These are phyloP conservation scores for Bromus sterilis DNA, from an alignment of 176 grass and related monocot genomes.

Conservation along the genomic window DNA sequence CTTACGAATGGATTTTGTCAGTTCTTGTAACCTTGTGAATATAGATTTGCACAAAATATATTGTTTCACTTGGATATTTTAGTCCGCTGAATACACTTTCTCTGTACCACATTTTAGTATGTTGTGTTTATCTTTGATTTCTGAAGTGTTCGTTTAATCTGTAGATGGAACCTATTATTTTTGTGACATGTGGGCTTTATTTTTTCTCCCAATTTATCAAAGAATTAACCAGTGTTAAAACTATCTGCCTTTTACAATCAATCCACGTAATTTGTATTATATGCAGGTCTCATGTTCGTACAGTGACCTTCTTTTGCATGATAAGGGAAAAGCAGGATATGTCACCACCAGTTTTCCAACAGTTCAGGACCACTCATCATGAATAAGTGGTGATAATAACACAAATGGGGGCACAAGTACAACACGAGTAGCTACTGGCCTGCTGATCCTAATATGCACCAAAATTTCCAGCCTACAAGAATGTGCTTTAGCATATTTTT, in stretches of 20 bases:
- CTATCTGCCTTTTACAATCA: not conserved
- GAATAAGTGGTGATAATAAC: slow-evolving; percentile 10
- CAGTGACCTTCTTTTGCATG: not conserved
- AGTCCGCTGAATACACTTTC: not conserved
- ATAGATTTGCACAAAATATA: slow-evolving; percentile 35
- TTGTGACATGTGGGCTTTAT: not conserved
- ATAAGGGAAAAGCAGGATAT: slow-evolving; percentile 20
- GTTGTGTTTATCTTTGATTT: not conserved
- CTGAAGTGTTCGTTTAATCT: slow-evolving; percentile 15
- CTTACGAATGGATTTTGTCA: slow-evolving; percentile 53
- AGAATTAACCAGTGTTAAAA: not conserved
- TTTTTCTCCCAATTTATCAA: not conserved
- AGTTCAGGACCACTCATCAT: slow-evolving; percentile 32
- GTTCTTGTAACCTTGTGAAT: slow-evolving; percentile 61
- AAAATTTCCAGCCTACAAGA: no score
- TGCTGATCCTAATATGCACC: no score
- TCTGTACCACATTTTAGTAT: not conserved
- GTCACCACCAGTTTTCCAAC: slow-evolving; percentile 18
- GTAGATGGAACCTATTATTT: not conserved
- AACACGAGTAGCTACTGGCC: no score
- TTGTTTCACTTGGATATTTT: no score
- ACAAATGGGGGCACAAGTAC: no score
- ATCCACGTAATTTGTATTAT: not conserved
- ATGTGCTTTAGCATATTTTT: no score
- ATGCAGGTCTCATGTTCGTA: not conserved